These are phyloP conservation scores for Ceratobasidium sp. DNA, from an alignment of 1,284 basidiomycete species.

Conservation along the genomic window DNA sequence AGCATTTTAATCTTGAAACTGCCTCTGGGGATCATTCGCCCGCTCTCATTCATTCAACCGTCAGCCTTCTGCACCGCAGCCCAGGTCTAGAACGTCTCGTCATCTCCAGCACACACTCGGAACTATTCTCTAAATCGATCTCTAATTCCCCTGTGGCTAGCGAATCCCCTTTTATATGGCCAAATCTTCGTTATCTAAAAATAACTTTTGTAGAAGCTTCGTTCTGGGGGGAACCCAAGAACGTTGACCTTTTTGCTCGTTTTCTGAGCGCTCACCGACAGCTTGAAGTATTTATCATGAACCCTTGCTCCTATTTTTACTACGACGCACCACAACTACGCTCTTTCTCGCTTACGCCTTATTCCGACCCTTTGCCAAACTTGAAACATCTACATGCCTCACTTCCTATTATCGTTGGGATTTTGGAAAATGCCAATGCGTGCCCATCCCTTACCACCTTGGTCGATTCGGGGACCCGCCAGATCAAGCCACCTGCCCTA, in stretches of 20 bases:
- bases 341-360: conserved; percentile 15
- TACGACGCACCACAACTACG: not conserved
- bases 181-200: conserved; percentile 7
- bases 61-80: conserved; percentile 8
- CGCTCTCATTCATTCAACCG: not conserved
- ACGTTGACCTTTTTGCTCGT: conserved; percentile 3
- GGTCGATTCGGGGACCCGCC: not conserved
- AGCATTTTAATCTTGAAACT: conserved; percentile 8
- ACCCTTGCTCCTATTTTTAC: not conserved
- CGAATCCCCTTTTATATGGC: conserved; percentile 5
- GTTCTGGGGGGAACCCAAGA: conserved; percentile 9
- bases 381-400: not conserved
- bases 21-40: not conserved
- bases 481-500: not conserved
- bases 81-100: conserved; percentile 9
- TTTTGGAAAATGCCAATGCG: not conserved
- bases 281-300: conserved; percentile 1
- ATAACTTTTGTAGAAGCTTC: not conserved
- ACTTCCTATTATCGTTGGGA: not conserved
- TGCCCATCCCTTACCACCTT: not conserved
- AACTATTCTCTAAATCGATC: not conserved
- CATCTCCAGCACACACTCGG: not conserved
- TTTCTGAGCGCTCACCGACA: conserved; percentile 14
- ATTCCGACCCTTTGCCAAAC: conserved; percentile 4
- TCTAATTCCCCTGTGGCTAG: not conserved